Conservation (phyloP, 78 protist species). For the Creolimax fragrantissima region DNA sequence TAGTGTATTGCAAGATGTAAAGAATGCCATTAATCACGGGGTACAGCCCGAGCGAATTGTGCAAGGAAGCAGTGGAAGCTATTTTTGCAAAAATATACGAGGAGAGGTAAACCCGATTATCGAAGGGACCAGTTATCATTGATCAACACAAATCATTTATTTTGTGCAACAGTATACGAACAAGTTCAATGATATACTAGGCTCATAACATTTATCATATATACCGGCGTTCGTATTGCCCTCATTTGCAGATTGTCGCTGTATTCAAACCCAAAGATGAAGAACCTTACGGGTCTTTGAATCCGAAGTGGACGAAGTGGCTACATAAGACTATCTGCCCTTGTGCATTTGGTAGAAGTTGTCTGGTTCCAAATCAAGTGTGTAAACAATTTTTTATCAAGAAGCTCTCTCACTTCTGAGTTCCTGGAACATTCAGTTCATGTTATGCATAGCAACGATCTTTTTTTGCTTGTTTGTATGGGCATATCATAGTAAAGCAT, state of each 20-base stretch:
- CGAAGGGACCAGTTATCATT: neutral
- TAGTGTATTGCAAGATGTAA: neutral
- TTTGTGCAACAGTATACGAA: neutral
- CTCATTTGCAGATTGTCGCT: no score
- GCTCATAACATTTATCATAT: neutral
- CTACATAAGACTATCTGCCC: constrained; percentile 8
- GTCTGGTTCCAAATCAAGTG: constrained; percentile 24
- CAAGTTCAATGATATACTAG: neutral
- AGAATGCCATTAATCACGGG: constrained; percentile 9
- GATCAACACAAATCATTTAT: neutral
- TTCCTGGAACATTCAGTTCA: no score
- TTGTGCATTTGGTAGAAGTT: constrained; percentile 36
- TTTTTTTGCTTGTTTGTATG: no score
- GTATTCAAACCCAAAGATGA: constrained; percentile 53
- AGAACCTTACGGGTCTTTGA: constrained; percentile 41
- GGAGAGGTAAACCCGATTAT: neutral
- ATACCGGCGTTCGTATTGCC: neutral
- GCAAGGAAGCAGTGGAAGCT: constrained; percentile 27
- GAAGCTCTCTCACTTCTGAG: no score
- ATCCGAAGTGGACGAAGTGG: constrained; percentile 55
- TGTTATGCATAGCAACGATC: no score
- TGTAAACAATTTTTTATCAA: no score
- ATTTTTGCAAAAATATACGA: neutral
- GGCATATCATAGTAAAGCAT: no score
- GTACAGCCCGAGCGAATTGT: neutral